Evolutionary conservation across 129 eudicot species (phyloP).

Genomic region (Escallonia rubra): DNA sequence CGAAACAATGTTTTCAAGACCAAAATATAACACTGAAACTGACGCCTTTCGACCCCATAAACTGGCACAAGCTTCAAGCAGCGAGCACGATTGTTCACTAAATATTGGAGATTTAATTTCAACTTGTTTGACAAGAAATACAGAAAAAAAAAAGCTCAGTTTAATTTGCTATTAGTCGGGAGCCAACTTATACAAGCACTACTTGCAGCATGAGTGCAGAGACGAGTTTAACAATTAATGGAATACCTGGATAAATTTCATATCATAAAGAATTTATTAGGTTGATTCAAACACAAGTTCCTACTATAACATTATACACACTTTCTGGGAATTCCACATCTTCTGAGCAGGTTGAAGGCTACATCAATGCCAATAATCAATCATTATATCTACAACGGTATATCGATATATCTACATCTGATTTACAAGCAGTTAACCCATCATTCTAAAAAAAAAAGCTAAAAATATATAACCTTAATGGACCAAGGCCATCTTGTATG

Average conservation of each 20-base stretch:
- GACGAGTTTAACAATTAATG: neutral
- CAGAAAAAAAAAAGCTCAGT: no score
- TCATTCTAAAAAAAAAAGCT: neutral
- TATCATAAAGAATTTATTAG: no score
- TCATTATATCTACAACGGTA: constrained; percentile 8
- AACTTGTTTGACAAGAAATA: no score
- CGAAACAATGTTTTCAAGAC: no score
- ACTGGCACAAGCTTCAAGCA: no score
- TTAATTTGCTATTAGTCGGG: no score
- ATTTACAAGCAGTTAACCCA: constrained; percentile 13
- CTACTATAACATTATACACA: constrained; percentile 22
- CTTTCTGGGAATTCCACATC: constrained; percentile 4
- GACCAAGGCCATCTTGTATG: constrained; percentile 3
- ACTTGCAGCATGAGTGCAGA: no score
- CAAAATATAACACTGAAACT: no score
- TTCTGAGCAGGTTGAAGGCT: constrained; percentile 20
- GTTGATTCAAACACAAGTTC: constrained; percentile 1
- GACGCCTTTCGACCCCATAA: no score
- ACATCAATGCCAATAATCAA: constrained; percentile 1
- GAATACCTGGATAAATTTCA: neutral
- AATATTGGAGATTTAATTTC: no score
- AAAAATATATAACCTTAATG: constrained; percentile 12
- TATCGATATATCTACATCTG: constrained; percentile 34
- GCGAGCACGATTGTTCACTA: no score
- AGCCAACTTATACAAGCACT: no score